Percentiles rank a stretch among this genome's conserved stretches.
Evolutionary conservation across 2,329 filamentous ascomycete genomes (phyloP).

Genomic region (Seiridium unicorne): DNA sequence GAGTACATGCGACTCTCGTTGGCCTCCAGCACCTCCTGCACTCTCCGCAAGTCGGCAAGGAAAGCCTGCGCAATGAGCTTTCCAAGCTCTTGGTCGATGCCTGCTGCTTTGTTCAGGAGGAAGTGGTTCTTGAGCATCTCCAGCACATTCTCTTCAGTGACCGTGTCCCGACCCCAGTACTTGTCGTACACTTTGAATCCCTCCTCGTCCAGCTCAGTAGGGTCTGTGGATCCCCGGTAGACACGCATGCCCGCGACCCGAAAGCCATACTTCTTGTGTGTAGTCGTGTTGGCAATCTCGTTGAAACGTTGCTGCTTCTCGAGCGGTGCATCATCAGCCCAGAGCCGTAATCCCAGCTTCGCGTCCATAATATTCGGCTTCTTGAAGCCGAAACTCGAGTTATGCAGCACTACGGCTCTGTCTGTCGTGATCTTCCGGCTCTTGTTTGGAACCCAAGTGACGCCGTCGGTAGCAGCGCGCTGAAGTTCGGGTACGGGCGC

Average conservation of each 20-base stretch:
- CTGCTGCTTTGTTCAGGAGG: slow-evolving; percentile 56
- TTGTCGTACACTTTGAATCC: slow-evolving; percentile 62
- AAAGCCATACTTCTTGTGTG: slow-evolving; percentile 59
- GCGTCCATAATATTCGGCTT: slow-evolving; percentile 89
- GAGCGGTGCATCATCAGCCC: slow-evolving; percentile 69
- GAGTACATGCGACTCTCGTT: slow-evolving; percentile 66
- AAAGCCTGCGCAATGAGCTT: slow-evolving; percentile 54
- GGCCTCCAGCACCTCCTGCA: slow-evolving; percentile 51
- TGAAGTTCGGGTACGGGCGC: slow-evolving; percentile 14
- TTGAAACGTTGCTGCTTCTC: slow-evolving; percentile 62
- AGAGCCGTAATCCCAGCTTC: slow-evolving; percentile 84
- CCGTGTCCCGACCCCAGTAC: slow-evolving; percentile 54
- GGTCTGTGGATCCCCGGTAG: slow-evolving; percentile 54
- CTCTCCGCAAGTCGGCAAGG: slow-evolving; percentile 47
- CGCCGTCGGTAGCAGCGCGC: slow-evolving; percentile 22
- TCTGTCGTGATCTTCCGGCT: slow-evolving; percentile 69
- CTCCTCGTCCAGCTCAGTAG: slow-evolving; percentile 49
- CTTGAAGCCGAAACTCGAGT: slow-evolving; percentile 76
- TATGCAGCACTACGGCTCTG: slow-evolving; percentile 79
- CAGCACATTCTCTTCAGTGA: slow-evolving; percentile 53
- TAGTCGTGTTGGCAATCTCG: slow-evolving; percentile 57
- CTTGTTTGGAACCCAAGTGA: slow-evolving; percentile 47
- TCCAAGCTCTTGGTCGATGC: slow-evolving; percentile 59
- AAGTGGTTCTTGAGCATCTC: slow-evolving; percentile 52
- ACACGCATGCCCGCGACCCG: slow-evolving; percentile 66